phyloP scores from a whole-genome alignment of 139 green algal species.

The Auxenochlorella pyrenoidosa region DNA sequence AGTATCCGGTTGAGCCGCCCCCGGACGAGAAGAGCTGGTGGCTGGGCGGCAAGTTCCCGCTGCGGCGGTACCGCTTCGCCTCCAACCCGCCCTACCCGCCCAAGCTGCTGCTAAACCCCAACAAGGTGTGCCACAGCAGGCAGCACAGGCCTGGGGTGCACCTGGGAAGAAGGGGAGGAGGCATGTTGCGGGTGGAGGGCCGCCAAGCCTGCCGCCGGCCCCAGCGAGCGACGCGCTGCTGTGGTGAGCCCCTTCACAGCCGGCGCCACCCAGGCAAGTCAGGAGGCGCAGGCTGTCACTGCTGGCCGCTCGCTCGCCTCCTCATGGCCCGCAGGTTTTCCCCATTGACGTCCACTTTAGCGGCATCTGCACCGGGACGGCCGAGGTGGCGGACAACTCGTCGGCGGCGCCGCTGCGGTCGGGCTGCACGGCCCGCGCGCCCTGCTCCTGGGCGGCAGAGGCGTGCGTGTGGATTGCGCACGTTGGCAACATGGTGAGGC shows the following conservation, averaged over 20 bases:
- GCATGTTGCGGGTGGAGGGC: background rate
- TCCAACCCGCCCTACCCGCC: background rate
- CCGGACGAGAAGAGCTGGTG: background rate
- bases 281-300: too few species aligned
- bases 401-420: background rate
- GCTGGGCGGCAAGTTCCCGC: background rate
- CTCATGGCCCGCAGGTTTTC: background rate
- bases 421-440: background rate
- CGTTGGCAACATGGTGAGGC: background rate
- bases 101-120: background rate
- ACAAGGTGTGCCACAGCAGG: background rate
- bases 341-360: background rate
- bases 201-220: background rate
- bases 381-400: background rate
- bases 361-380: background rate
- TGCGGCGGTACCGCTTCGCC: background rate
- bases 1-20: background rate
- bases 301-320: too few species aligned
- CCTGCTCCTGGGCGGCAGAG: background rate
- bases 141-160: background rate
- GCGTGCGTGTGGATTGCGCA: background rate
- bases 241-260: too few species aligned
- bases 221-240: too few species aligned
- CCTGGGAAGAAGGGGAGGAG: background rate
- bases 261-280: too few species aligned